A percentile compares a stretch with the other conserved stretches of the same genome.
Conservation (phyloP, 805 yeast species). For the Tetrapisispora iriomotensis region DNA sequence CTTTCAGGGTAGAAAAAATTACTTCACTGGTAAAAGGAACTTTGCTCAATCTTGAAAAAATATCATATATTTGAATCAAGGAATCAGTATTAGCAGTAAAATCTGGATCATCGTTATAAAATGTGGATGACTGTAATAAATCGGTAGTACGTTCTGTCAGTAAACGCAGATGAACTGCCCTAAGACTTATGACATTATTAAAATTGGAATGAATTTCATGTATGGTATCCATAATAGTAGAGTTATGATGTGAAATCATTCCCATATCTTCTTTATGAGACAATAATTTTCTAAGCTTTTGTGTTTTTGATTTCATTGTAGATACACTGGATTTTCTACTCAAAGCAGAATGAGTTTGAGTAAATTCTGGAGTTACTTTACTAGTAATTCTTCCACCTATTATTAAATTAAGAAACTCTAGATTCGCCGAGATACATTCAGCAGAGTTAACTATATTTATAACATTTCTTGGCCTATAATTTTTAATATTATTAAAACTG, state of each 20-base stretch:
- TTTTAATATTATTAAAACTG: slow-evolving; percentile 15
- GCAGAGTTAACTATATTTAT: slow-evolving; percentile 21
- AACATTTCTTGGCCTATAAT: slow-evolving; percentile 13
- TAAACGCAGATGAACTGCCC: slow-evolving; percentile 39
- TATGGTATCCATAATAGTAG: slow-evolving; percentile 9
- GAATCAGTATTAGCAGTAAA: slow-evolving; percentile 24
- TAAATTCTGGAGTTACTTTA: neutral
- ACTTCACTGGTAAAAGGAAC: slow-evolving; percentile 64
- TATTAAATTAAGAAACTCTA: slow-evolving; percentile 23
- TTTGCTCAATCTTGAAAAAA: slow-evolving; percentile 30
- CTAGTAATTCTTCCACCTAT: slow-evolving; percentile 3
- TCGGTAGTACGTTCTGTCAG: slow-evolving; percentile 63
- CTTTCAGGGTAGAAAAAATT: slow-evolving; percentile 23
- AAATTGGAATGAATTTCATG: slow-evolving; percentile 17
- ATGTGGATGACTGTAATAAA: slow-evolving; percentile 52
- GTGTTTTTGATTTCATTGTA: slow-evolving; percentile 10
- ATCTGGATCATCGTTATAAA: slow-evolving; percentile 20
- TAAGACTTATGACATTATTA: slow-evolving; percentile 15
- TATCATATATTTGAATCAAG: slow-evolving; percentile 27
- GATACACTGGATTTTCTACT: slow-evolving; percentile 17
- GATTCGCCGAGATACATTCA: slow-evolving; percentile 24
- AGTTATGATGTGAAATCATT: neutral
- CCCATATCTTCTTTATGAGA: slow-evolving; percentile 5
- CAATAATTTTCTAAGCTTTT: slow-evolving; percentile 14
- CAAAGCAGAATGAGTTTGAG: neutral